These are phyloP conservation scores for Aspergillus taichungensis DNA, from an alignment of 495 filamentous ascomycete genomes.

Conservation along the genomic window DNA sequence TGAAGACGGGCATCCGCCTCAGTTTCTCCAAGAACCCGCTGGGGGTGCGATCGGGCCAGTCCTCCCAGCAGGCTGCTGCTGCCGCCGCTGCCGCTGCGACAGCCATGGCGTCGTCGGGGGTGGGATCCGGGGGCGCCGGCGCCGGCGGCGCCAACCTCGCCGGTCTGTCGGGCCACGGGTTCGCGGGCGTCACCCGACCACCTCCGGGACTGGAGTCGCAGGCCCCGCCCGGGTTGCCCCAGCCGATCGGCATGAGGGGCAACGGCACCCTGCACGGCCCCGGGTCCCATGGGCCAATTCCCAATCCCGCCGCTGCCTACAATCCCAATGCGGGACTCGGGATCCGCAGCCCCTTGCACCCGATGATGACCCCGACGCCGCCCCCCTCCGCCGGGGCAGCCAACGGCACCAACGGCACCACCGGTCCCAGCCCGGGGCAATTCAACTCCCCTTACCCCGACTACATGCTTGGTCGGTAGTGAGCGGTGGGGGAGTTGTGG, in stretches of 20 bases:
- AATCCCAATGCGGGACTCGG: constrained; percentile 37
- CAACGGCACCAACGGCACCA: constrained; percentile 29
- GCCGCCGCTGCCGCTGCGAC: constrained; percentile 44
- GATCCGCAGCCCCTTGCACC: constrained; percentile 34
- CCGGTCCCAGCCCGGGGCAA: constrained; percentile 33
- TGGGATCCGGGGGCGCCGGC: constrained; percentile 35
- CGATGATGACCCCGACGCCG: constrained; percentile 34
- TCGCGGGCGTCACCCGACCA: constrained; percentile 64
- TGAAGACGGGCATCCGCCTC: constrained; percentile 94
- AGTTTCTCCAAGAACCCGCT: constrained; percentile 98
- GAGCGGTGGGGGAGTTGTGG: background rate
- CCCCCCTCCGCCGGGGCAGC: constrained; percentile 26
- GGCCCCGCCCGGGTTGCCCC: constrained; percentile 57
- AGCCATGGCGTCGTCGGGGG: constrained; percentile 40
- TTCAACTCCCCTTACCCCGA: constrained; percentile 44
- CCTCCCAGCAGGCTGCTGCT: constrained; percentile 3
- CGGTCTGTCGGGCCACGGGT: constrained; percentile 50
- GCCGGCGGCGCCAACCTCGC: constrained; percentile 42
- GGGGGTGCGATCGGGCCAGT: constrained; percentile 76
- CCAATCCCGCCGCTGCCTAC: constrained; percentile 27
- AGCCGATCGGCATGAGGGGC: constrained; percentile 29
- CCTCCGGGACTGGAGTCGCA: constrained; percentile 53
- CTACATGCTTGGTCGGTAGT: constrained; percentile 54
- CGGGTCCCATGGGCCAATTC: constrained; percentile 24
- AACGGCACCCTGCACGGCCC: constrained; percentile 26